Conservation (phyloP, 2,329 filamentous ascomycete genomes). For the Diplodia intermedia region DNA sequence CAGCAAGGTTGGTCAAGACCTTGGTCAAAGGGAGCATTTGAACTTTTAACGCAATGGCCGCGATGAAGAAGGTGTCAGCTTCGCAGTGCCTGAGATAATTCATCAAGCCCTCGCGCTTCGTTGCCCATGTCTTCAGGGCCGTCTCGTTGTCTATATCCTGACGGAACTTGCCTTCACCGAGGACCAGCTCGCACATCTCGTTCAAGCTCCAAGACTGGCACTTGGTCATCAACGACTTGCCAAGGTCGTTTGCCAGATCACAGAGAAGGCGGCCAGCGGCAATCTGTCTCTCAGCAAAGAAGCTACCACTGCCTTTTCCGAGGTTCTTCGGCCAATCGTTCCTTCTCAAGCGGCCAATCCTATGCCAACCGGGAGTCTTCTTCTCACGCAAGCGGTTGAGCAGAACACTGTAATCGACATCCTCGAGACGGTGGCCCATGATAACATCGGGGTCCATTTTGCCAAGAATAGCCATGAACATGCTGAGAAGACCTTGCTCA, state of each 20-base stretch:
- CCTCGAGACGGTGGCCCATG: constrained; percentile 93
- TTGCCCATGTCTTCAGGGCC: constrained; percentile 85
- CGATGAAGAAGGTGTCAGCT: constrained; percentile 94
- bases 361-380: constrained; percentile 93
- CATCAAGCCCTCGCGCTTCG: constrained; percentile 82
- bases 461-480: constrained; percentile 88
- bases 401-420: constrained; percentile 92
- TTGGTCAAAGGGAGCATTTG: constrained; percentile 95
- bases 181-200: constrained; percentile 94
- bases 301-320: constrained; percentile 83
- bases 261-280: constrained; percentile 89
- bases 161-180: constrained; percentile 73
- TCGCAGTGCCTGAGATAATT: constrained; percentile 95
- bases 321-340: constrained; percentile 86
- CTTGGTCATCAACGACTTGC: constrained; percentile 95
- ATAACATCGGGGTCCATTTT: constrained; percentile 91
- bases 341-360: constrained; percentile 85
- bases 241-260: constrained; percentile 93
- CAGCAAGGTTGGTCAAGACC: constrained; percentile 92
- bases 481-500: constrained; percentile 83
- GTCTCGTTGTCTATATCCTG: constrained; percentile 88
- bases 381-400: constrained; percentile 86
- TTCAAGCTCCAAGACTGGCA: constrained; percentile 98
- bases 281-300: constrained; percentile 91
- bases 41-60: constrained; percentile 84